phyloP scores from a whole-genome alignment of 768 basidiomycete species.

The Boletus coccyginus region DNA sequence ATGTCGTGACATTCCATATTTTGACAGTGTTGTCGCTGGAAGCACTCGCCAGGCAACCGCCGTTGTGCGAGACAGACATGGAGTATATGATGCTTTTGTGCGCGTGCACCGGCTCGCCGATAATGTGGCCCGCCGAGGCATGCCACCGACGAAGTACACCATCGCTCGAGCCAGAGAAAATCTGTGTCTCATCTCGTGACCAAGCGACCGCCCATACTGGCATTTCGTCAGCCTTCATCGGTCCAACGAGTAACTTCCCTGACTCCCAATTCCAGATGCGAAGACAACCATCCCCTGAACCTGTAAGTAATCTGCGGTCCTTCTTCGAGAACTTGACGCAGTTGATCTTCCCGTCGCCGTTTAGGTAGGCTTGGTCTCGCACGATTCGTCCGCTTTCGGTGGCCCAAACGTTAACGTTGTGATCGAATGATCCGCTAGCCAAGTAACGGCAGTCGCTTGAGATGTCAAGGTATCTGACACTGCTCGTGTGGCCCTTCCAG shows the following conservation, averaged over 20 bases:
- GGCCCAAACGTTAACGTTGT: constrained; percentile 31
- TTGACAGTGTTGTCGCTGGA: constrained; percentile 30
- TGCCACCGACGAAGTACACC: constrained; percentile 27
- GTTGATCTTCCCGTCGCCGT: constrained; percentile 25
- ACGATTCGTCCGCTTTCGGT: constrained; percentile 25
- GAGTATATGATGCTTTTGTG: constrained; percentile 28
- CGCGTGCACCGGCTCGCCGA: constrained; percentile 23
- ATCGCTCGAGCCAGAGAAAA: constrained; percentile 24
- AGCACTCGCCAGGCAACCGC: constrained; percentile 26
- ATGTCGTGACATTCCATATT: constrained; percentile 27
- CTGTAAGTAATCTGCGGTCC: constrained; percentile 26
- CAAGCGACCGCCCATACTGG: constrained; percentile 31
- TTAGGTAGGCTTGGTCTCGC: constrained; percentile 21
- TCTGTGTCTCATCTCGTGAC: constrained; percentile 29
- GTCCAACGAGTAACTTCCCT: constrained; percentile 26
- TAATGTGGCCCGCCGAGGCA: constrained; percentile 15
- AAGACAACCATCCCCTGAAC: constrained; percentile 28
- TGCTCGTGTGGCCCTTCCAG: constrained; percentile 24
- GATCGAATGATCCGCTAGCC: constrained; percentile 31
- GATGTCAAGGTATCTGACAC: constrained; percentile 28
- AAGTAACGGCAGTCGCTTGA: constrained; percentile 29
- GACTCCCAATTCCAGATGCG: constrained; percentile 30
- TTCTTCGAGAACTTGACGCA: constrained; percentile 28
- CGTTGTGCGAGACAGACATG: constrained; percentile 27
- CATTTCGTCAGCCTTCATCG: constrained; percentile 18